Percentiles rank a stretch among this genome's conserved stretches.
These are phyloP conservation scores for Leishmania turanica DNA, from an alignment of 208 protist species.

Conservation along the genomic window DNA sequence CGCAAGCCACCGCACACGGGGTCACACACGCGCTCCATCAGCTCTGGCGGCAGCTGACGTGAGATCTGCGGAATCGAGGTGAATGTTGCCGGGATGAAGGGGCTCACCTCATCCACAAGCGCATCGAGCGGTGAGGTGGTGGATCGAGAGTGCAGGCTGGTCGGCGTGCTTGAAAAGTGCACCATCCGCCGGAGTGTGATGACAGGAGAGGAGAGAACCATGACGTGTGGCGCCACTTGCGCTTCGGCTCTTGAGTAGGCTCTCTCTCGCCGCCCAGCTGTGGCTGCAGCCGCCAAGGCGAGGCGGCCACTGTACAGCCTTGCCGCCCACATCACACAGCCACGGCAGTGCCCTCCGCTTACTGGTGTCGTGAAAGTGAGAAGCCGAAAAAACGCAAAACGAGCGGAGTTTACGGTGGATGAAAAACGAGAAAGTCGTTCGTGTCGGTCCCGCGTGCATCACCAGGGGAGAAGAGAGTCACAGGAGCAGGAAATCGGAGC, in stretches of 20 bases:
- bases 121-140: neutral
- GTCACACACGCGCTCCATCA: constrained; percentile 48
- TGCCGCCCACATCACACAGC: neutral
- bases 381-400: neutral
- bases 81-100: constrained; percentile 52
- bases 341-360: neutral
- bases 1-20: constrained; percentile 19
- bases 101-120: constrained; percentile 25
- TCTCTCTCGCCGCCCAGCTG: neutral
- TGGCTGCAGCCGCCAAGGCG: neutral
- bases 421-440: neutral
- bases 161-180: neutral
- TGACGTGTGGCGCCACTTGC: neutral
- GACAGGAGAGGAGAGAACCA: neutral
- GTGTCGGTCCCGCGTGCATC: neutral
- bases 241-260: neutral
- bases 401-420: neutral
- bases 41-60: constrained; percentile 40
- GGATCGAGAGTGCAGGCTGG: neutral
- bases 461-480: neutral
- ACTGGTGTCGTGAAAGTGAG: neutral
- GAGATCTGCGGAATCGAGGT: constrained; percentile 63
- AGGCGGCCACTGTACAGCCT: neutral
- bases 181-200: neutral
- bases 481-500: neutral